Base-by-base conservation (phyloP, 73 alveolate genomes). In the Loxodes magnus region DNA sequence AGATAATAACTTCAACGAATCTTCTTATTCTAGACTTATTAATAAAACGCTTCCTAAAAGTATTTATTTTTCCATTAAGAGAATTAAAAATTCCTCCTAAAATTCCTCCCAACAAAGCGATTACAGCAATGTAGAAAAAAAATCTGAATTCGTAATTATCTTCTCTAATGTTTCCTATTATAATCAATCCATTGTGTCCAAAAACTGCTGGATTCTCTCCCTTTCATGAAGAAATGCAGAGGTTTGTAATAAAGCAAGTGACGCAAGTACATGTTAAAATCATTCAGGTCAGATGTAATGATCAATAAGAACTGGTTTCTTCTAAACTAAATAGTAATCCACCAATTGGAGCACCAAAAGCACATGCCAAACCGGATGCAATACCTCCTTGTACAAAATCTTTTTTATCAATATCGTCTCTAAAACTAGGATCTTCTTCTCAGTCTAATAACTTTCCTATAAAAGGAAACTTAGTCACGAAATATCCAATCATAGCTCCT, bases 311-410 rank as follows among this genome's bases (percentile, higher is more conserved):
- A 33, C 57, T n/a, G n/a, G n/a, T n/a, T n/a, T n/a, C n/a, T n/a
- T 38, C n/a, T n/a, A n/a, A n/a, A n/a, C n/a, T n/a, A n/a, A n/a
- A n/a, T n/a, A n/a, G n/a, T n/a, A n/a, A n/a, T n/a, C n/a, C n/a
- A n/a, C n/a, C n/a, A n/a, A n/a, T n/a, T n/a, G n/a, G n/a, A n/a
- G n/a, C n/a, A n/a, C 81, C 81, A 46, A 67, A 67, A 3, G 81
- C 81, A n/a, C 67, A 71, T 0, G 67, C 53, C 17, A 67, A 71
- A 3, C 81, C 81, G 5, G 81, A 71, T 5, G 71, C 72, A 4
- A 63, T 56, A 19, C 81, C 81, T 46, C 73, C 81, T 2, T 71
- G 73, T n/a, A 57, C 57, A n/a, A 67, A 21, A 29, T 67, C 81
- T 57, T 72, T 67, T 24, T 67, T 67, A 31, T 23, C 46, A 1